Evolutionary conservation across 768 basidiomycete species (phyloP).

Genomic region (Lepiota venenata): DNA sequence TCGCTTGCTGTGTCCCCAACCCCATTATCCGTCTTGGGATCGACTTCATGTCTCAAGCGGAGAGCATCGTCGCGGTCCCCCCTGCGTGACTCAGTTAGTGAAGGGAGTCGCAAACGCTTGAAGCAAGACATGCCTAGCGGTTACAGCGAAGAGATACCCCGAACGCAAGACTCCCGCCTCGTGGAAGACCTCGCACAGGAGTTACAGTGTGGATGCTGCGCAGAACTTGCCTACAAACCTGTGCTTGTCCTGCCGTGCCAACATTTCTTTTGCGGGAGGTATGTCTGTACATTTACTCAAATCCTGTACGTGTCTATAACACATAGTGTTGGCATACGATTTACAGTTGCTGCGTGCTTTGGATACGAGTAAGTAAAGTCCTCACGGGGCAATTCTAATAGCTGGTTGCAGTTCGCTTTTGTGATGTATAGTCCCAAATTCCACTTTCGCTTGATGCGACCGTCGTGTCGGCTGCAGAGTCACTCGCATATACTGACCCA

Average conservation of each 20-base stretch:
- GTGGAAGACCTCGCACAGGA: constrained; percentile 68
- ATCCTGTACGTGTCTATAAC: constrained; percentile 1
- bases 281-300: constrained; percentile 15
- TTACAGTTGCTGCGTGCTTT: constrained; percentile 72
- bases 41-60: constrained; percentile 45
- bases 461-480: background rate
- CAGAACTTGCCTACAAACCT: constrained; percentile 77
- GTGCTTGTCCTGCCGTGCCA: constrained; percentile 83
- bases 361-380: constrained; percentile 70
- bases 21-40: constrained; percentile 10
- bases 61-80: constrained; percentile 47
- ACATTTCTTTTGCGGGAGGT: constrained; percentile 93
- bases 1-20: constrained; percentile 9
- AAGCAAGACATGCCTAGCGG: constrained; percentile 38
- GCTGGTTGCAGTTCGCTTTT: too few relatives aligned
- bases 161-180: constrained; percentile 27
- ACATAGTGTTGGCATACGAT: constrained; percentile 1
- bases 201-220: constrained; percentile 83
- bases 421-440: too few relatives aligned
- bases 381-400: background rate
- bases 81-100: constrained; percentile 46
- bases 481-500: constrained; percentile 10
- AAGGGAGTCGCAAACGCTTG: constrained; percentile 55
- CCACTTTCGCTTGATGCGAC: too few relatives aligned
- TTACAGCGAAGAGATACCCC: background rate